Percentiles rank a stretch among this genome's conserved stretches.
phyloP scores from a whole-genome alignment of 352 stramenopile species.

The Globisporangium takayamanum region DNA sequence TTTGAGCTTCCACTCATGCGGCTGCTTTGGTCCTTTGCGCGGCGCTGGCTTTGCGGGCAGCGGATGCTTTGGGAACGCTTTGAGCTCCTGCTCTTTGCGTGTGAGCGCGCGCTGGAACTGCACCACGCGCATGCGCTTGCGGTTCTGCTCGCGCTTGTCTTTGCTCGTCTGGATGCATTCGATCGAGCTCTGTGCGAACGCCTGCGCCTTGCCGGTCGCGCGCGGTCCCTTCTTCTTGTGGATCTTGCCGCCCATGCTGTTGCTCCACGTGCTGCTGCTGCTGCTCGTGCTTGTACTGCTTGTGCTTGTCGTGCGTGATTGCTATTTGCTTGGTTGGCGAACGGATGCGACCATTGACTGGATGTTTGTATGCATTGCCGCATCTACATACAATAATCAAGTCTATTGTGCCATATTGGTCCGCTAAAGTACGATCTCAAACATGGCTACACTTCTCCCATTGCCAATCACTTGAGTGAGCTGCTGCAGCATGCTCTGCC shows the following conservation, averaged over 20 bases:
- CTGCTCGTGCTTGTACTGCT: not conserved
- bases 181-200: conserved; percentile 54
- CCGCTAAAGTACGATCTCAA: not conserved
- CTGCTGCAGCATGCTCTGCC: not conserved
- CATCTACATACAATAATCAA: not conserved
- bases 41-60: conserved; percentile 26
- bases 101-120: conserved; percentile 75
- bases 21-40: conserved; percentile 47
- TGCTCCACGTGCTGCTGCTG: not conserved
- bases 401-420: not conserved
- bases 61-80: conserved; percentile 45
- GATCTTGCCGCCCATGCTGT: conserved; percentile 38
- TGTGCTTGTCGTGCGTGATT: not conserved
- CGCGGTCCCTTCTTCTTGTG: conserved; percentile 60
- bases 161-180: conserved; percentile 51
- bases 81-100: conserved; percentile 57
- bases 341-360: not conserved
- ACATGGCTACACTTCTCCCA: not conserved
- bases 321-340: not conserved
- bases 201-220: conserved; percentile 39
- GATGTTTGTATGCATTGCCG: not conserved
- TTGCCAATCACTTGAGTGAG: not conserved
- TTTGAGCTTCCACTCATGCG: conserved; percentile 76
- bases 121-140: conserved; percentile 71
- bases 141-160: conserved; percentile 61